These are phyloP conservation scores for Posidonia oceanica DNA, from an alignment of 116 monocot genomes.

Conservation along the genomic window DNA sequence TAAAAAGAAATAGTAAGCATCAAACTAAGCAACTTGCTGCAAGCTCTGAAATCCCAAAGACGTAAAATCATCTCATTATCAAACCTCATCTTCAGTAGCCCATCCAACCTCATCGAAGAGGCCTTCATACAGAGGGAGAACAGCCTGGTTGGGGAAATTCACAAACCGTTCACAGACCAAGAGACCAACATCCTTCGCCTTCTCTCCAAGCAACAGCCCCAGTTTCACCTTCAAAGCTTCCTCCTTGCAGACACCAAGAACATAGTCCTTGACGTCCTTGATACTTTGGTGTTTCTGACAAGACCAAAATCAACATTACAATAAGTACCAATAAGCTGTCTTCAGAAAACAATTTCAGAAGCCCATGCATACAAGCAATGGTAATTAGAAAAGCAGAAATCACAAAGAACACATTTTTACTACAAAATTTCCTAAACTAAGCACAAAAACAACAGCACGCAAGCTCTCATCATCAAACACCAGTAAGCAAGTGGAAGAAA, in stretches of 20 bases:
- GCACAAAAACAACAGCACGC: neutral
- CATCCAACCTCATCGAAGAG: constrained; percentile 85
- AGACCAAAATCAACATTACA: neutral
- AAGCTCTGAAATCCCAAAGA: neutral
- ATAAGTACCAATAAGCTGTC: neutral
- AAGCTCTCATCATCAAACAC: neutral
- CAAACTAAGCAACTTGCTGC: no score
- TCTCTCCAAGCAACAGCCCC: constrained; percentile 31
- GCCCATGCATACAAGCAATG: neutral
- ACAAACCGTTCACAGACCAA: constrained; percentile 77
- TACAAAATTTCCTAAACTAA: neutral
- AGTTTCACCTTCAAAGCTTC: constrained; percentile 37
- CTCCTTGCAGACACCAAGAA: constrained; percentile 40
- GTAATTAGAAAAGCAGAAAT: neutral
- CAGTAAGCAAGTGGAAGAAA: neutral
- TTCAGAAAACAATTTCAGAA: neutral
- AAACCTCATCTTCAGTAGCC: constrained; percentile 98
- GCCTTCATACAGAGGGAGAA: constrained; percentile 67
- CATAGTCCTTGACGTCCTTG: constrained; percentile 46
- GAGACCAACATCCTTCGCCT: constrained; percentile 44
- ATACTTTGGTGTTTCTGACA: constrained; percentile 52
- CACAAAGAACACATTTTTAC: neutral
- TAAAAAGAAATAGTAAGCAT: neutral
- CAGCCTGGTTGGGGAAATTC: constrained; percentile 68
- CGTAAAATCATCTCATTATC: neutral